Percentiles rank a stretch among this genome's conserved stretches.
Conservation (phyloP, 2,329 filamentous ascomycete species). For the Xylaria polymorpha region DNA sequence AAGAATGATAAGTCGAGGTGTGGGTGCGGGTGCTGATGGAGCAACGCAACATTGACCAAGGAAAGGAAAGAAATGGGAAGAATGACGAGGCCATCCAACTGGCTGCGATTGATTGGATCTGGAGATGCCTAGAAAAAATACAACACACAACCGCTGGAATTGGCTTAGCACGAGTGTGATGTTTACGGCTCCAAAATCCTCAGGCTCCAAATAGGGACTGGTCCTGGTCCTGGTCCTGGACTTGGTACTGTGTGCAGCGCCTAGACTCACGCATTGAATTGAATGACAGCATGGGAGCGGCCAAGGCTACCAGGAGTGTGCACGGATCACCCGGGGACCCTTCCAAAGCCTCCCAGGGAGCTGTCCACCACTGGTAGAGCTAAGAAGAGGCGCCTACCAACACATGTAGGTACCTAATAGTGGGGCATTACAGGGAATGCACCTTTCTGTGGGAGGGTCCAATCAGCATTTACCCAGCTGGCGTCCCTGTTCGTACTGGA, state of each 20-base stretch:
- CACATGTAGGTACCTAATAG: conserved; percentile 10
- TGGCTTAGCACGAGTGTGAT: conserved; percentile 30
- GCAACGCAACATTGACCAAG: conserved; percentile 44
- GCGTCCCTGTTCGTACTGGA: neutral
- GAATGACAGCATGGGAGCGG: conserved; percentile 1
- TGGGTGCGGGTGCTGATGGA: conserved; percentile 35
- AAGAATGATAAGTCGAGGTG: conserved; percentile 27
- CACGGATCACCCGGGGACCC: conserved; percentile 26
- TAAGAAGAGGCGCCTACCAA: conserved; percentile 3
- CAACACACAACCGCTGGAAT: conserved; percentile 34
- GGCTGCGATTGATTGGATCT: conserved; percentile 47
- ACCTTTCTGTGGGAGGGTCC: neutral
- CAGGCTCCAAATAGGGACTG: no score
- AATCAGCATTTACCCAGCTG: neutral
- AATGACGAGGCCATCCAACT: conserved; percentile 48
- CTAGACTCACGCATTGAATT: neutral
- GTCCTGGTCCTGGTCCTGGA: no score
- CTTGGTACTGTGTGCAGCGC: neutral
- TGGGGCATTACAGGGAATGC: neutral
- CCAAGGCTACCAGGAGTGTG: conserved; percentile 13
- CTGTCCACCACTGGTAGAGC: neutral
- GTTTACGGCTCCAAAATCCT: conserved; percentile 16
- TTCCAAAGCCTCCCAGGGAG: neutral
- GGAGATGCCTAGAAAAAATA: conserved; percentile 43
- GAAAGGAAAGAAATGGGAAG: conserved; percentile 43